Evolutionary conservation across 2,329 filamentous ascomycete genomes (phyloP).

Genomic region (Fusarium sp.): DNA sequence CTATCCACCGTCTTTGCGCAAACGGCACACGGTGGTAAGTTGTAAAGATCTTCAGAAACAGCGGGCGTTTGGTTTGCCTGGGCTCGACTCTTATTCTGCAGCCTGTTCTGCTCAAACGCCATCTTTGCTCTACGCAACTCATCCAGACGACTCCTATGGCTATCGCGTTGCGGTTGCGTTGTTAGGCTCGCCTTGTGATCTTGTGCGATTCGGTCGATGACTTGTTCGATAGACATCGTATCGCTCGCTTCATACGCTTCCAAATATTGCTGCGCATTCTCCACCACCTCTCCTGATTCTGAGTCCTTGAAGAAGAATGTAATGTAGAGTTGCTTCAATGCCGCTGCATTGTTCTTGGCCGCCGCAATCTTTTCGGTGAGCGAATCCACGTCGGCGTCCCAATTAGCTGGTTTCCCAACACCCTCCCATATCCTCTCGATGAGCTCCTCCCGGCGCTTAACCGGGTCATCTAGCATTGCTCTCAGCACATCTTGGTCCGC

Average conservation of each 20-base stretch:
- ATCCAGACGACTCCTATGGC: constrained; percentile 54
- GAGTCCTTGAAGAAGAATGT: constrained; percentile 55
- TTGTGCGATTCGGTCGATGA: constrained; percentile 49
- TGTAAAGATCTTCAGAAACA: constrained; percentile 49
- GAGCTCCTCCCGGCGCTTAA: constrained; percentile 51
- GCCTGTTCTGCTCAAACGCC: constrained; percentile 59
- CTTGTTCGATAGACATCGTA: constrained; percentile 47
- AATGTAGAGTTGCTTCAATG: constrained; percentile 54
- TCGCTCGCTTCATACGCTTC: constrained; percentile 49
- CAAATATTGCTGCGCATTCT: constrained; percentile 53
- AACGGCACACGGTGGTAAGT: constrained; percentile 53
- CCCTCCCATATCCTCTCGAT: constrained; percentile 52
- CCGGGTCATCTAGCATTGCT: constrained; percentile 52
- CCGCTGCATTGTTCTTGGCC: constrained; percentile 46
- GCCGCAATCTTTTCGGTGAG: constrained; percentile 50
- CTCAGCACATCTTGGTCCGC: constrained; percentile 49
- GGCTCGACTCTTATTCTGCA: constrained; percentile 51
- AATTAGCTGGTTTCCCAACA: constrained; percentile 49
- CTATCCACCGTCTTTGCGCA: constrained; percentile 51
- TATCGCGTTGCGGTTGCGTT: constrained; percentile 52
- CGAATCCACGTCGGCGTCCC: constrained; percentile 48
- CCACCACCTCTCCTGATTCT: constrained; percentile 48
- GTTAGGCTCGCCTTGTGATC: constrained; percentile 47
- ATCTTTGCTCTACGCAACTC: constrained; percentile 61
- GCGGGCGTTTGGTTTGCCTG: constrained; percentile 45